Conservation (phyloP, 306 rosid species). For the Lathyrus tuberosus region DNA sequence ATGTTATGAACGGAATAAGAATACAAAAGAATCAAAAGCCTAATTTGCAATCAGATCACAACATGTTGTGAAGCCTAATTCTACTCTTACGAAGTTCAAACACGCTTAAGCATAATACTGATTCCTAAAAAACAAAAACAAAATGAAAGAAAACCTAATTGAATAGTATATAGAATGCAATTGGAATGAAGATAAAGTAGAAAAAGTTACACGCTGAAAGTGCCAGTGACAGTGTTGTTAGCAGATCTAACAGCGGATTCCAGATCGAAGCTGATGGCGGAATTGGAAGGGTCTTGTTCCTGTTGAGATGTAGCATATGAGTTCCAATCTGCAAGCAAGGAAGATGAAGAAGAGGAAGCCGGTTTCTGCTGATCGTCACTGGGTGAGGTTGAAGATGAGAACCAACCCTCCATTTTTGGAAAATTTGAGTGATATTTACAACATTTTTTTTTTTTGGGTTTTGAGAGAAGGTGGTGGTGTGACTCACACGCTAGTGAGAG, state of each 20-base stretch:
- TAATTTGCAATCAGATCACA: not conserved
- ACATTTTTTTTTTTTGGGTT: not conserved
- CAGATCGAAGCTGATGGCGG: slow-evolving; percentile 70
- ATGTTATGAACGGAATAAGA: too few species aligned
- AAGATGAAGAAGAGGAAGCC: slow-evolving; percentile 55
- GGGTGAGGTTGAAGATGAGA: slow-evolving; percentile 45
- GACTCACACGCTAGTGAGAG: not conserved
- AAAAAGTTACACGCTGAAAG: slow-evolving; percentile 67
- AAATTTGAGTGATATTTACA: not conserved
- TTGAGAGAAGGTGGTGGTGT: not conserved
- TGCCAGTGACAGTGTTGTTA: slow-evolving; percentile 79
- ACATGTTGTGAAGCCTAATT: not conserved
- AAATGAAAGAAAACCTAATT: not conserved
- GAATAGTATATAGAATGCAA: not conserved
- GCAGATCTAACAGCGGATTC: slow-evolving; percentile 94
- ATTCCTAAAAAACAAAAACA: not conserved
- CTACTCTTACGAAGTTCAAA: not conserved
- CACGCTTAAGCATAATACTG: not conserved
- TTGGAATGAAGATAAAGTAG: not conserved
- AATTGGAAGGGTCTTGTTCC: slow-evolving; percentile 31
- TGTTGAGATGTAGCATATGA: slow-evolving; percentile 74
- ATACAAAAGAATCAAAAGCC: too few species aligned
- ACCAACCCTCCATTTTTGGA: slow-evolving; percentile 78
- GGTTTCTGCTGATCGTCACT: slow-evolving; percentile 46
- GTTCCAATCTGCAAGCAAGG: slow-evolving; percentile 82